Evolutionary conservation across 2,329 filamentous ascomycete genomes (phyloP).

Genomic region (Arachnomyces sp.): DNA sequence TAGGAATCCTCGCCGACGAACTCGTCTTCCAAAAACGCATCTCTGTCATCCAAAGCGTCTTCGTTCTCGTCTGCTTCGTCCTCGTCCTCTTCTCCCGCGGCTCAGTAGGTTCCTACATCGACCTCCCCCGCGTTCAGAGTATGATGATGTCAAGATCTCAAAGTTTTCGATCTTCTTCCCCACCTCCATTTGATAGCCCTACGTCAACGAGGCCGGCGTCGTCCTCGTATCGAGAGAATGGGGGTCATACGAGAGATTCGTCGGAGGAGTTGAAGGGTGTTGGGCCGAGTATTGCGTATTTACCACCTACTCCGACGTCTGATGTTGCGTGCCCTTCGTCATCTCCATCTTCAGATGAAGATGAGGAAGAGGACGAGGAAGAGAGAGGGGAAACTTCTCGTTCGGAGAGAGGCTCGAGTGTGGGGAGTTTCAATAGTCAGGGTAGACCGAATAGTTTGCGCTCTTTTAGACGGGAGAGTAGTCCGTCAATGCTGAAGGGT

Average conservation of each 20-base stretch:
- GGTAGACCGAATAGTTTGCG: too few relatives aligned
- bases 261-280: slow-evolving; percentile 30
- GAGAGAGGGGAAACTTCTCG: too few relatives aligned
- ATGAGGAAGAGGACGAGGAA: slow-evolving; percentile 9
- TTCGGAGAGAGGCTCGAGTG: too few relatives aligned
- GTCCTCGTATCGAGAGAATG: slow-evolving; percentile 22
- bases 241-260: slow-evolving; percentile 22
- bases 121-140: slow-evolving; percentile 39
- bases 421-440: too few relatives aligned
- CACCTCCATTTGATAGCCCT: slow-evolving; percentile 31
- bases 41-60: slow-evolving; percentile 81
- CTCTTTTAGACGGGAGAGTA: too few relatives aligned
- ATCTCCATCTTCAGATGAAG: slow-evolving; percentile 13
- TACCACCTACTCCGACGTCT: slow-evolving; percentile 34
- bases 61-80: slow-evolving; percentile 78
- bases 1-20: slow-evolving; percentile 90
- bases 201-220: slow-evolving; percentile 27
- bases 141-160: slow-evolving; percentile 38
- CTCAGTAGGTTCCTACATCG: slow-evolving; percentile 36
- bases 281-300: slow-evolving; percentile 29
- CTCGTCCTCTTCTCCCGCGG: slow-evolving; percentile 68
- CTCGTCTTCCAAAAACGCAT: slow-evolving; percentile 78
- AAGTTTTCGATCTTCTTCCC: slow-evolving; percentile 33
- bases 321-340: slow-evolving; percentile 8
- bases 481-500: too few relatives aligned